Base-by-base conservation (phyloP, 768 basidiomycete species). In the Lactarius evosmus region DNA sequence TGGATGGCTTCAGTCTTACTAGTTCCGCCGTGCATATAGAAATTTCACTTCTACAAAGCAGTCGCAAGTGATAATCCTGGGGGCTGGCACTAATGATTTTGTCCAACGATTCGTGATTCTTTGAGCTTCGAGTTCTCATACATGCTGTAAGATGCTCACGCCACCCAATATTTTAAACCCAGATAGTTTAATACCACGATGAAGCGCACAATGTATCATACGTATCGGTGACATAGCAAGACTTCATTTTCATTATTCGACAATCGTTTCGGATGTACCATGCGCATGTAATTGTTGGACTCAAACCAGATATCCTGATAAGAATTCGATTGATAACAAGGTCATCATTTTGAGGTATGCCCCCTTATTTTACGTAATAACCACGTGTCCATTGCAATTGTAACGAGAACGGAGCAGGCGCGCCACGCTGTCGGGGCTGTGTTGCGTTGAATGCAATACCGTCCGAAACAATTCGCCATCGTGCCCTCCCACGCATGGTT, bases 391-490 rank as follows among this genome's bases (percentile, higher is more conserved):
- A 25, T 58, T 29, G 29, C 22, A 34, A 27, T 17, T 22, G 22
- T 46, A 11, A 49, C 19, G n/a, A 44, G 34, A 36, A 11, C 36
- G 32, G 49, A 17, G 44, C 29, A 11, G 32, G 46, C 19, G 41
- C 41, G 52, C 62, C 57, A 22, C 25, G 2, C 8, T 54, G 40
- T 63, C 34, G 57, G 62, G 2, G 32, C 25, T 30, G 25, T 40
- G 34, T 40, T 52, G 46, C 33, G 44, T 40, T 57, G 46, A 51
- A 41, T 56, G 38, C 30, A 34, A 22, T 29, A 27, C 51, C 14
- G 38, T 58, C 41, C 38, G 50, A 52, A 63, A 58, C 40, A 44
- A 53, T 63, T 53, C 51, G 38, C 33, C 32, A 29, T 53, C 62
- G 19, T 46, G 57, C 41, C 32, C 56, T 54, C 51, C 56, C 56